These are phyloP conservation scores for Linderina pennispora DNA, from an alignment of 192 early-diverging fungal species.

Conservation along the genomic window DNA sequence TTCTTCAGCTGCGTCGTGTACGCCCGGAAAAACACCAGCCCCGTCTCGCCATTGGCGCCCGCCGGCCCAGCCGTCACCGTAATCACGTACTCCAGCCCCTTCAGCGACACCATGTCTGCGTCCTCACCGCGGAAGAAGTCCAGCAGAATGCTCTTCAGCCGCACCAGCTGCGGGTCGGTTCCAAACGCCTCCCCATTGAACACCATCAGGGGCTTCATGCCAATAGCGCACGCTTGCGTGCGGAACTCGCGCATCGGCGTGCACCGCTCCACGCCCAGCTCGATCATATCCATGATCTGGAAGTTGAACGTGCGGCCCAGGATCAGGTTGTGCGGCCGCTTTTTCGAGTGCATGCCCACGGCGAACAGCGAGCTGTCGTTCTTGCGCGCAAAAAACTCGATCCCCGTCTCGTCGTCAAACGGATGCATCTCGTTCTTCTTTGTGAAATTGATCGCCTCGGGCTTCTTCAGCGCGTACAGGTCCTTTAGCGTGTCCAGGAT, in stretches of 20 bases:
- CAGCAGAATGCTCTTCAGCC: conserved; percentile 76
- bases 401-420: conserved; percentile 86
- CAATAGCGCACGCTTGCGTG: conserved; percentile 68
- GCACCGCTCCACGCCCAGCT: conserved; percentile 75
- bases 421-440: conserved; percentile 96
- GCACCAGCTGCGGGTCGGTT: conserved; percentile 57
- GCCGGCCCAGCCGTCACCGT: conserved; percentile 66
- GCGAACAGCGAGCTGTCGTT: conserved; percentile 92
- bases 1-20: conserved; percentile 86
- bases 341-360: conserved; percentile 90
- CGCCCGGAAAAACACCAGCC: conserved; percentile 69
- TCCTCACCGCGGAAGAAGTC: conserved; percentile 87
- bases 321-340: conserved; percentile 89
- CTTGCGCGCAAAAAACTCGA: conserved; percentile 94
- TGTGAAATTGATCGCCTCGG: conserved; percentile 80
- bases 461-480: conserved; percentile 87
- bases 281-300: conserved; percentile 93
- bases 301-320: conserved; percentile 91
- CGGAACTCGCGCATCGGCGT: conserved; percentile 68
- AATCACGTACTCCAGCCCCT: conserved; percentile 87
- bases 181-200: conserved; percentile 90
- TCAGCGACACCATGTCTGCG: conserved; percentile 69
- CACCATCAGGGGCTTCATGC: conserved; percentile 82
- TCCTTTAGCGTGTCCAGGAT: conserved; percentile 83
- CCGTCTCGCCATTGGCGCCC: conserved; percentile 53